Evolutionary conservation across 139 green algal genomes (phyloP), one percentile per base, ranked within the genome.

Genomic region (Coelastrella sp.): DNA sequence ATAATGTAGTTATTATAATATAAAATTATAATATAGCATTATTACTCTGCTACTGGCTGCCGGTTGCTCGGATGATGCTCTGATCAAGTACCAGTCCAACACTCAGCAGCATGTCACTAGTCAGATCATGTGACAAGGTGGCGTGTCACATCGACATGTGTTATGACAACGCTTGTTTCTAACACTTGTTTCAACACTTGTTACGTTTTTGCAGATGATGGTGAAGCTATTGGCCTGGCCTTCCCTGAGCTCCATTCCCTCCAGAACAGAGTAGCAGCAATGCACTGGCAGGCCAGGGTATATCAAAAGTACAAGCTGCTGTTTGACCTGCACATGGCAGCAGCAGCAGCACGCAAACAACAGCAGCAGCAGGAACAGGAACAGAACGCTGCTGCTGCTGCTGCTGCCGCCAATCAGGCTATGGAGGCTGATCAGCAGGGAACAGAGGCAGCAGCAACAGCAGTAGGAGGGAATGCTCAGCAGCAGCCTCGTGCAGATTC

Each of bases 251-350:
- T 92, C 7, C n/a, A 35, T 12, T 49, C 24, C 12, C 59, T 92
- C 15, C 35, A 80, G 12, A 35, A 61, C 25, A 59, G 82, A 9
- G 24, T 82, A n/a, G 82, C 82, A 25, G 89, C 82, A 25, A 58
- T 92, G 82, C 12, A 61, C n/a, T 92, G 89, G 89, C 66, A 89
- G 49, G 15, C 57, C 11, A 49, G 22, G 14, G 89, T 89, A 24
- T n/a, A n/a, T 20, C 56, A 74, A 0, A 81, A 85, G 8, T 92
- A 81, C 56, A 60, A 10, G 70, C 73, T 90, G 73, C 66, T 90
- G 85, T 75, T 75, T 24, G 56, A 90, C 20, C n/a, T 83, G 56
- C 70, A 83, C 15, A 15, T 74, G 6, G 73, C 49, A 72, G 72
- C 49, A 84, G 68, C 60, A 20, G 7, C 25, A 22, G 19, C n/a